Evolutionary conservation across 192 early-diverging fungal species (phyloP).

Genomic region (Coemansia erecta): DNA sequence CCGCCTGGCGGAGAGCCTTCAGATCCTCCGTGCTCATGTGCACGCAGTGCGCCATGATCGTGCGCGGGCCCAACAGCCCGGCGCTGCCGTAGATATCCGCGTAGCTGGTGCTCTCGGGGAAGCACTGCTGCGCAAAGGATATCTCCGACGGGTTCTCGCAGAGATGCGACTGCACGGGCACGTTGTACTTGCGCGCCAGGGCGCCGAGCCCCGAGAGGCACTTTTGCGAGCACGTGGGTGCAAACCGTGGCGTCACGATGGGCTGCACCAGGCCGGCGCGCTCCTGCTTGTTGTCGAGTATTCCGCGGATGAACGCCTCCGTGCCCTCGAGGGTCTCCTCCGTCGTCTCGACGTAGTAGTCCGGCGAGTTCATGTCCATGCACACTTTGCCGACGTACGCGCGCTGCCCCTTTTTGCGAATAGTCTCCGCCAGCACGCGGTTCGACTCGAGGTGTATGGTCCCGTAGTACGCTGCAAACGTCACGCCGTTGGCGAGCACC

Average conservation of each 20-base stretch:
- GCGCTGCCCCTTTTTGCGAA: constrained; percentile 80
- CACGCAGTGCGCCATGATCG: constrained; percentile 93
- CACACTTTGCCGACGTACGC: constrained; percentile 94
- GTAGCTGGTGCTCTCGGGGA: constrained; percentile 71
- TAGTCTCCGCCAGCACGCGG: constrained; percentile 69
- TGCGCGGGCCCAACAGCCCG: constrained; percentile 67
- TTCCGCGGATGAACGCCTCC: constrained; percentile 61
- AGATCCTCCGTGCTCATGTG: constrained; percentile 78
- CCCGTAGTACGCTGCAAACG: constrained; percentile 88
- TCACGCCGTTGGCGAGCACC: constrained; percentile 80
- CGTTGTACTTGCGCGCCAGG: constrained; percentile 66
- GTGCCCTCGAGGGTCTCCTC: constrained; percentile 68
- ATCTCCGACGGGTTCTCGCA: constrained; percentile 84
- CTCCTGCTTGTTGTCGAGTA: constrained; percentile 27
- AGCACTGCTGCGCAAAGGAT: constrained; percentile 67
- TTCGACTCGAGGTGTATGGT: constrained; percentile 83
- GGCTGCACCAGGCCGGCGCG: constrained; percentile 59
- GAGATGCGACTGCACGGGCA: constrained; percentile 92
- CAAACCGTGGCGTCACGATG: constrained; percentile 92
- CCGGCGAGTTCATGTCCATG: constrained; percentile 89
- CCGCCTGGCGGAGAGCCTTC: constrained; percentile 58
- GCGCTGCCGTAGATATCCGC: constrained; percentile 73
- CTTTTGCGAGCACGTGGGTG: constrained; percentile 71
- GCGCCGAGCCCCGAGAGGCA: constrained; percentile 69
- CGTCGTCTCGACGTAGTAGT: constrained; percentile 73